Evolutionary conservation across 805 yeast species (phyloP), one percentile per base, ranked within the genome.

Genomic region (Wickerhamomyces hampshirensis): DNA sequence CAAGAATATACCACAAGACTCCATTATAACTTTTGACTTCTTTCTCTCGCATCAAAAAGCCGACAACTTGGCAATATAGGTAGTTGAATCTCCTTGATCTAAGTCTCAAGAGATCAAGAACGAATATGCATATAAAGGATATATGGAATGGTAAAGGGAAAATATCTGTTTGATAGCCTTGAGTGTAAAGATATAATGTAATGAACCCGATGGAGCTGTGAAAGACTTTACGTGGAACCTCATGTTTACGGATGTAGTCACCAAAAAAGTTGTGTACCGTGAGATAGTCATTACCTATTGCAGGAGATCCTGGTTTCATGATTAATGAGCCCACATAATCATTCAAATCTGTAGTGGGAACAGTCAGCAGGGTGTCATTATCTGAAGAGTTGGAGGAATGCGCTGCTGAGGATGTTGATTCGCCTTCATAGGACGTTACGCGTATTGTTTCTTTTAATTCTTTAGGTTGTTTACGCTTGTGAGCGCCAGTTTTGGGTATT

Each of bases 141-240:
- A 71, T 55, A 3, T 67, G 56, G 32, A 89, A 67, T 0, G 83
- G 84, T 15, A 69, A 60, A 9, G 80, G 73, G n/a, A 89, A 73
- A 42, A 74, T 70, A 5, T 59, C 55, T 14, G 73, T 72, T 41
- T 73, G 70, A 9, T 70, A 63, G 8, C 89, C 88, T 28, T 60
- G 54, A 0, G 83, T 70, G 58, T 88, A 91, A 23, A 86, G 62
- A 50, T 72, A 81, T 27, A 93, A 60, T 2, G 97, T 80, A 29
- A 89, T 48, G 44, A 88, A 72, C 1, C 97, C 98, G 33, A 89
- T 87, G 2, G 93, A 82, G 7, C 91, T 84, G 58, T 93, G 98
- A 41, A 93, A 76, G 4, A 74, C 63, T 59, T 93, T 93, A 52
- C 98, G 74, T 5, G 95, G 94, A 13, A 93, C 66, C 60, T 93